Base-by-base conservation (phyloP, 345 rosid species). In the Geranium rotundifolium region DNA sequence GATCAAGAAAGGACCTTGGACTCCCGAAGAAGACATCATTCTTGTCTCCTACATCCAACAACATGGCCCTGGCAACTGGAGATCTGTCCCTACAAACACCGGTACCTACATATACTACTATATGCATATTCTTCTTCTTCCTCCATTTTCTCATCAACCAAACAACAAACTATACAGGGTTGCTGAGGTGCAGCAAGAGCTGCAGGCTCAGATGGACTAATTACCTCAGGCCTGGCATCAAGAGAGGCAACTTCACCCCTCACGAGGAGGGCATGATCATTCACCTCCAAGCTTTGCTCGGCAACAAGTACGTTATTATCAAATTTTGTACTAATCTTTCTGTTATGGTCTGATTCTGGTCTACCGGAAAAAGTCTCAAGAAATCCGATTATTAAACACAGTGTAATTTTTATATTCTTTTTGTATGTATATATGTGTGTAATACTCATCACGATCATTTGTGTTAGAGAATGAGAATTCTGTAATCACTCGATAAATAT, bases 191-290 rank as follows among this genome's bases (percentile, higher is more conserved):
- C 68, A 88, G 96, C 85, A 88, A 88, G 61, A 88, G 96, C 68
- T 88, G 92, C 79, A 85, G 96, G 76, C 83, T 89, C 14, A 82
- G 96, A 72, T 89, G 96, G 96, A 89, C 96, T 29, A 89, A 89
- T 74, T 89, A 89, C 72, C 77, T 89, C 12, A 80, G 95, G 58
- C 96, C 96, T 15, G 96, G 96, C 59, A 86, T 89, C 58, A 89
- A 86, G 76, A 69, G 96, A 15, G 96, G 96, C 31, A 86, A 89
- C 74, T 89, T 89, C 69, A 89, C 93, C 57, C 56, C 95, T 62
- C 95, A 86, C 73, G 96, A 89, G 63, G 95, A 89, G 79, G 91
- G 93, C 39, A 89, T 89, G 88, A 89, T 89, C 56, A 77, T 86
- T 77, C 96, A 89, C 70, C 72, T 89, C 77, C 96, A 89, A 79